Evolutionary conservation across 1,284 basidiomycete species (phyloP), one percentile per base, ranked within the genome.

Genomic region (Naganishia albida): DNA sequence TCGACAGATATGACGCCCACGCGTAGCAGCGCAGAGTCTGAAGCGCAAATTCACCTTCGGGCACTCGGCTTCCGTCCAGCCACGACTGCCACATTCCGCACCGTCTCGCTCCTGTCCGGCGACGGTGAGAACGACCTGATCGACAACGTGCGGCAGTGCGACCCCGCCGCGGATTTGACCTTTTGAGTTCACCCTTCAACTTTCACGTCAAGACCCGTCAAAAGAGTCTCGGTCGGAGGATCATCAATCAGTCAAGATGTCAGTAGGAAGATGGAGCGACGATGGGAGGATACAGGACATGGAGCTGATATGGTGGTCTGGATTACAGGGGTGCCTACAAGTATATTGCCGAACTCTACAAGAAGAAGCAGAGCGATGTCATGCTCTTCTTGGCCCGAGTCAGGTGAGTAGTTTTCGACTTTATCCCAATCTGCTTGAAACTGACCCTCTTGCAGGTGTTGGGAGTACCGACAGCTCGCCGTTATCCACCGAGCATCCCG

Each of bases 321-420:
- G 15, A 46, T 54, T 40, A 54, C 46, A 67, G 66, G 81, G 81
- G 81, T 79, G 81, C 92, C 79, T 94, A 94, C 89, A 96, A 95
- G 83, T 98, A 99, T 82, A 88, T 98, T 77, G 88, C 90, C 75
- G 95, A 98, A 85, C 85, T 65, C 70, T 90, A 91, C 86, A 90
- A 90, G 83, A 91, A 91, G 83, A 94, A 94, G 83, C 91, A 94
- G 83, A 91, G 89, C 78, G 94, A 97, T 83, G 92, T 99, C 73
- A 87, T 98, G 80, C 92, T 93, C 74, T 99, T 99, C 86, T 86
- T 99, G 74, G 89, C 97, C 78, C 94, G 95, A 77, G 95, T 99
- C 73, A 86, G 92, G 89, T 91, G 79, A 69, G 87, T 81, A 62
- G 13, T 39, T 34, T 30, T 26, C 25, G 38, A 6, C 10, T 6